These are phyloP conservation scores for Leishmania mexicana DNA, from an alignment of 208 protist species.

Conservation along the genomic window DNA sequence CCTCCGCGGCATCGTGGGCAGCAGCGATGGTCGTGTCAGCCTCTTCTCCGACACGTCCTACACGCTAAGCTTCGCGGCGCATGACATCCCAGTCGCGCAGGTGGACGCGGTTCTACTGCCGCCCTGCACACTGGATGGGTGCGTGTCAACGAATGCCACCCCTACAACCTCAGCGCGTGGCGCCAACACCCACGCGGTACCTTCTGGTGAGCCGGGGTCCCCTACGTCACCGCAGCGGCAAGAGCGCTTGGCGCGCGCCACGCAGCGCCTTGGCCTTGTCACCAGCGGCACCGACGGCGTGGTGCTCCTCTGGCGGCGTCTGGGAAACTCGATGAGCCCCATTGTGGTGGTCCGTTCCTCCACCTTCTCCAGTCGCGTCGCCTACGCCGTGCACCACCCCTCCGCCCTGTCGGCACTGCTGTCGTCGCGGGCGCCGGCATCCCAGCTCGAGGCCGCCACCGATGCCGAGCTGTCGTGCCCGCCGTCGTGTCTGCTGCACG, in stretches of 20 bases:
- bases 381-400: slow-evolving; percentile 38
- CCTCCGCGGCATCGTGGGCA: slow-evolving; percentile 72
- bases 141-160: background rate
- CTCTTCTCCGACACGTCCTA: slow-evolving; percentile 77
- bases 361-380: slow-evolving; percentile 25
- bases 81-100: slow-evolving; percentile 56
- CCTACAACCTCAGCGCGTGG: background rate
- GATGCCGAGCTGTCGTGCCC: slow-evolving; percentile 31
- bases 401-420: slow-evolving; percentile 28
- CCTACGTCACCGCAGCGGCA: background rate
- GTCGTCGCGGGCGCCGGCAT: slow-evolving; percentile 11
- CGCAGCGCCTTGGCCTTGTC: slow-evolving; percentile 63
- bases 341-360: slow-evolving; percentile 27
- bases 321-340: slow-evolving; percentile 32
- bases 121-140: slow-evolving; percentile 18
- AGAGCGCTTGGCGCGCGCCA: slow-evolving; percentile 30
- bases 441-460: slow-evolving; percentile 16
- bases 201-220: background rate
- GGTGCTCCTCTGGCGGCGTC: slow-evolving; percentile 62
- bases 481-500: slow-evolving; percentile 32
- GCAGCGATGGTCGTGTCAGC: slow-evolving; percentile 74
- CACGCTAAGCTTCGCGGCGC: slow-evolving; percentile 71
- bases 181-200: background rate
- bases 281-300: slow-evolving; percentile 53
- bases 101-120: slow-evolving; percentile 53